A percentile compares a stretch with the other conserved stretches of the same genome.
Conservation (phyloP, 257 asterid genomes). For the Agastache rugosa region DNA sequence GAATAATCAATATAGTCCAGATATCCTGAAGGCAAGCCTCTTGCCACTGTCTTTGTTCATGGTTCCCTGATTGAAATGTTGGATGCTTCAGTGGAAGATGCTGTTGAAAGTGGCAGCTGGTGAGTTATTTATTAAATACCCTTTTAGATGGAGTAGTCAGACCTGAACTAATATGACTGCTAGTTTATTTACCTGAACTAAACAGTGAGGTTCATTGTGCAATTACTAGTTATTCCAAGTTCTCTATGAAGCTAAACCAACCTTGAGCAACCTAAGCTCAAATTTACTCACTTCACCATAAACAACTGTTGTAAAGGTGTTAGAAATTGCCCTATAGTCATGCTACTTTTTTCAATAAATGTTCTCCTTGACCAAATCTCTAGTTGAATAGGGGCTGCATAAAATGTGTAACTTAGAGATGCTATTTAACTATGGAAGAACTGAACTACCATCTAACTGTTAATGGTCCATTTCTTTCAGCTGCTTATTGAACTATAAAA, state of each 20-base stretch:
- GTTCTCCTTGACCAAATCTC: background rate
- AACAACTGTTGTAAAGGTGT: background rate
- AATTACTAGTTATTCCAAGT: slow-evolving; percentile 1
- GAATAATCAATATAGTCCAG: slow-evolving; percentile 67
- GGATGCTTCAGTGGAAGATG: slow-evolving; percentile 92
- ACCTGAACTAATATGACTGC: too few relatives aligned
- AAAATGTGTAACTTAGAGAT: slow-evolving; percentile 2
- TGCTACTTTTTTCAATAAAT: slow-evolving; percentile 2
- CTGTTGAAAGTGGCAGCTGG: slow-evolving; percentile 92
- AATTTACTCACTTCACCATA: slow-evolving; percentile 2
- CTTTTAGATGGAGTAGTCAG: too few relatives aligned
- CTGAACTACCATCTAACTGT: slow-evolving; percentile 14
- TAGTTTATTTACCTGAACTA: too few relatives aligned
- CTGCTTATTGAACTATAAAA: background rate
- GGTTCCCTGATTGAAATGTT: slow-evolving; percentile 85
- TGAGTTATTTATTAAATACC: slow-evolving; percentile 48
- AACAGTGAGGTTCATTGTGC: background rate
- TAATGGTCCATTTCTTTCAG: background rate
- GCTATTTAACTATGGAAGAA: slow-evolving; percentile 14
- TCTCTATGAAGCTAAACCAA: background rate
- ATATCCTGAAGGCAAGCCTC: slow-evolving; percentile 91
- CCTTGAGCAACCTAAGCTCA: slow-evolving; percentile 6
- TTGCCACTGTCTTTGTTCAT: slow-evolving; percentile 73
- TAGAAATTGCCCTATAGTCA: background rate
- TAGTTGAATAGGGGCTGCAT: background rate